Conservation (phyloP, 1,139 yeast species). For the Taphrina flavorubra region DNA sequence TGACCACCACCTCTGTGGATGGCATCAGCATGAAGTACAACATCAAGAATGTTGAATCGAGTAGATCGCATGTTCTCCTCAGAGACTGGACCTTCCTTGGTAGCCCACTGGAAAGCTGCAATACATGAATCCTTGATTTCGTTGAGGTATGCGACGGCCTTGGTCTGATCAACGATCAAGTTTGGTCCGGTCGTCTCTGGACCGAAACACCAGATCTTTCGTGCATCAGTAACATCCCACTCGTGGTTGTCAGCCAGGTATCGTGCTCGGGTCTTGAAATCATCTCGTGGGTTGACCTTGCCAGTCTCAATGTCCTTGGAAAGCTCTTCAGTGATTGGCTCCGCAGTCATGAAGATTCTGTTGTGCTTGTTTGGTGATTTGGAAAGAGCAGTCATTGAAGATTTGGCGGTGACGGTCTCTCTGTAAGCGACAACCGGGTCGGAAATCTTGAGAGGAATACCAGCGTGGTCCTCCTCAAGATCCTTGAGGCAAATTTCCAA, state of each 20-base stretch:
- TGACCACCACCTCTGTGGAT: constrained; percentile 99
- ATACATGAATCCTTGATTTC: constrained; percentile 99
- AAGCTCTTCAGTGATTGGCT: constrained; percentile 93
- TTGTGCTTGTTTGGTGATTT: constrained; percentile 99
- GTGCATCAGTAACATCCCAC: constrained; percentile 99
- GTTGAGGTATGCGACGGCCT: constrained; percentile 98
- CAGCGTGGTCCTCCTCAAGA: constrained; percentile 99
- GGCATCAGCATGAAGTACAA: constrained; percentile 99
- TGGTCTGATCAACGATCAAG: constrained; percentile 98
- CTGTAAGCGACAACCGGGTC: constrained; percentile 99
- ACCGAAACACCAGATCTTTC: constrained; percentile 99
- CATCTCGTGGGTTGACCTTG: constrained; percentile 92
- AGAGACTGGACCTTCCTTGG: constrained; percentile 98
- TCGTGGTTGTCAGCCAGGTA: constrained; percentile 98
- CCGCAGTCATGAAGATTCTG: constrained; percentile 98
- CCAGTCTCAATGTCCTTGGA: constrained; percentile 91
- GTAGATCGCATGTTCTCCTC: constrained; percentile 96
- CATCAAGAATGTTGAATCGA: constrained; percentile 98
- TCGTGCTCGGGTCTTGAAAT: constrained; percentile 99
- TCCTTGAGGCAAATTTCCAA: constrained; percentile 96
- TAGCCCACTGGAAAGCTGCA: constrained; percentile 99
- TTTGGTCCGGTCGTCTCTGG: constrained; percentile 96
- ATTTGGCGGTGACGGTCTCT: constrained; percentile 94
- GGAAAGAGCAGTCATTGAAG: constrained; percentile 94
- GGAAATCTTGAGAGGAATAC: constrained; percentile 96